Base-by-base conservation (phyloP, 148 eudicot species). In the Amaranthus hypochondriacus region DNA sequence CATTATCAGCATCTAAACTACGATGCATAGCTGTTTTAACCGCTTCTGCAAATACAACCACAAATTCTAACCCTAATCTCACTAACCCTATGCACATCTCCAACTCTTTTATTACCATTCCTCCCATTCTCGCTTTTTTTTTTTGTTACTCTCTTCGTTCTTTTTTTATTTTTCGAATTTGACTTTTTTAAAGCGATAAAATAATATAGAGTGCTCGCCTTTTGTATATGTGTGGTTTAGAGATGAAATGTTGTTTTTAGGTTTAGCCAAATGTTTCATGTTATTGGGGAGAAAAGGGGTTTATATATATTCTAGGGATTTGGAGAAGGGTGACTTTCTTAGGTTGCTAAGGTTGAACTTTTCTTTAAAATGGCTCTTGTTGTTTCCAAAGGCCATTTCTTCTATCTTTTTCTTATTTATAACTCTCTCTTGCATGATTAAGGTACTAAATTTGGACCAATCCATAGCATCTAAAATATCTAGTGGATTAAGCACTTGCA, bases 1-100 rank as follows among this genome's bases (percentile, higher is more conserved):
- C 56, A 58, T 21, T 21, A 59, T 71, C 63, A 0, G 43, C 52
- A 48, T 59, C 75, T 66, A 72, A 28, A 47, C 70, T 79, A 10
- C 76, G 62, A 2, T 74, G 81, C 43, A 79, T 52, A 7, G 70
- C 79, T 2, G 67, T 65, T 13, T 75, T 79, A 0, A 81, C 56
- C 1, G 82, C 88, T 52, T 81, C 62, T 0, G 84, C 80, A 55
- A 82, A 75, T 5, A 69, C 88, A 8, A 42, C n/a, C 14, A 73
- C 81, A 49, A 80, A 75, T 56, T 85, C 82, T 39, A 82, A 4
- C 0, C 77, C 88, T 28, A 81, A 9, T 62, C 76, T 82, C 63
- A 82, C 13, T 21, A 82, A 4, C 7, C 65, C 70, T 55, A 85
- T 62, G 75, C 85, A 85, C 67, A 82, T 59, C 76, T 85, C 82